Conservation (phyloP, 2,329 filamentous ascomycete genomes). For the Fusarium sp. region DNA sequence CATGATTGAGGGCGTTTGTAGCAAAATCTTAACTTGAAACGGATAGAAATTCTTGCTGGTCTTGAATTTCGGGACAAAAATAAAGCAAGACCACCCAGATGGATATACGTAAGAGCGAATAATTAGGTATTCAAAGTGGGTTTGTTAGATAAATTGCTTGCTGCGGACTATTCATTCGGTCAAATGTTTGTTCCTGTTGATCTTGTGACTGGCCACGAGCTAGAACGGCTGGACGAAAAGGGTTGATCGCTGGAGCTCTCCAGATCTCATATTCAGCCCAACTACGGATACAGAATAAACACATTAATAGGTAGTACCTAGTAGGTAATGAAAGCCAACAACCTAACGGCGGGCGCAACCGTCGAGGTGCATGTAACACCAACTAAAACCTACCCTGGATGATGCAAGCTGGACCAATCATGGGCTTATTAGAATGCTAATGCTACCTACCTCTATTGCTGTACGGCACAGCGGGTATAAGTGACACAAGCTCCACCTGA, state of each 20-base stretch:
- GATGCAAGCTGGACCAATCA: not conserved
- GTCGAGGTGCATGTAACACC: not conserved
- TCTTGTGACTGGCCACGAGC: conserved; percentile 22
- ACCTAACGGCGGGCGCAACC: conserved; percentile 11
- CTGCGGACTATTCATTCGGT: not conserved
- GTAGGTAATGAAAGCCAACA: too few relatives aligned
- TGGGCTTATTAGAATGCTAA: not conserved
- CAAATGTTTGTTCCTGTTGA: conserved; percentile 18
- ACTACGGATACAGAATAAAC: too few relatives aligned
- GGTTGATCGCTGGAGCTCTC: not conserved
- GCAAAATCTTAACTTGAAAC: not conserved
- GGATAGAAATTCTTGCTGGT: not conserved
- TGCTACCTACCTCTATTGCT: not conserved
- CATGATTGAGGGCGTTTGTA: conserved; percentile 16
- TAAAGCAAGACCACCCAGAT: not conserved
- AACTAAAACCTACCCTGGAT: not conserved
- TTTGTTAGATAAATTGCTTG: not conserved
- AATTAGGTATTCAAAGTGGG: not conserved
- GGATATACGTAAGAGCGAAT: not conserved
- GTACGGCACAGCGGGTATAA: not conserved
- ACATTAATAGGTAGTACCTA: too few relatives aligned
- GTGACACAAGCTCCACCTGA: conserved; percentile 17
- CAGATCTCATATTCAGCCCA: too few relatives aligned
- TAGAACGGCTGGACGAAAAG: conserved; percentile 7
- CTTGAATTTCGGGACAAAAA: not conserved